Conservation (phyloP, 148 eudicot genomes). For the Fallopia convolvulus region DNA sequence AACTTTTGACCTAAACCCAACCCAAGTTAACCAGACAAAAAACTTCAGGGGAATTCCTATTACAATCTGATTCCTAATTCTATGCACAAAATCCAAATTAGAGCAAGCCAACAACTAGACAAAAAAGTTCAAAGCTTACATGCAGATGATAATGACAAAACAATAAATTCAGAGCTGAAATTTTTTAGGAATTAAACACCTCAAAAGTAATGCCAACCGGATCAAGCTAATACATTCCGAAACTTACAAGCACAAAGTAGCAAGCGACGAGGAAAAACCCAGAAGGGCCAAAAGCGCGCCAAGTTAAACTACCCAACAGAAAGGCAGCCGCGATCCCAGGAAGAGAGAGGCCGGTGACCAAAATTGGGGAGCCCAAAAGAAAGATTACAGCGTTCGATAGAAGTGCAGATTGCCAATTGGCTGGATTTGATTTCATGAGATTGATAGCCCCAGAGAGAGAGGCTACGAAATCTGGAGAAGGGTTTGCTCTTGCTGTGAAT, state of each 20-base stretch:
- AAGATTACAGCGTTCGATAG: slow-evolving; percentile 59
- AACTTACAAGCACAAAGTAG: slow-evolving; percentile 74
- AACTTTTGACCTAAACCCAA: background rate
- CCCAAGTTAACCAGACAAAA: background rate
- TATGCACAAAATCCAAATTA: background rate
- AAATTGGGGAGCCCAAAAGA: slow-evolving; percentile 66
- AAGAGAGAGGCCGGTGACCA: slow-evolving; percentile 57
- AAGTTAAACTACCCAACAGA: slow-evolving; percentile 76
- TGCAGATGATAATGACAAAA: background rate
- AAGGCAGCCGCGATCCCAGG: slow-evolving; percentile 79
- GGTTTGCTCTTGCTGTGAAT: slow-evolving; percentile 23
- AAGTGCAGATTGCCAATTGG: slow-evolving; percentile 77
- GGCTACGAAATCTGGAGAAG: slow-evolving; percentile 19
- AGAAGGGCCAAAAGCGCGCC: slow-evolving; percentile 73
- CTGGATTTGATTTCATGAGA: slow-evolving; percentile 42
- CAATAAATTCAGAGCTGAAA: background rate
- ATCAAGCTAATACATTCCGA: background rate
- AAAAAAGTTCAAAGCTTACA: background rate
- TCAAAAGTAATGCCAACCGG: background rate
- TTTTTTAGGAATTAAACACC: background rate
- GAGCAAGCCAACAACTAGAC: background rate
- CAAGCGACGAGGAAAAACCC: slow-evolving; percentile 85
- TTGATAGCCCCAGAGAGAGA: slow-evolving; percentile 31
- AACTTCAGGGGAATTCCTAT: background rate
- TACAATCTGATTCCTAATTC: background rate